phyloP scores from a whole-genome alignment of 140 eudicot species.

The Ambrosia hybrid region DNA sequence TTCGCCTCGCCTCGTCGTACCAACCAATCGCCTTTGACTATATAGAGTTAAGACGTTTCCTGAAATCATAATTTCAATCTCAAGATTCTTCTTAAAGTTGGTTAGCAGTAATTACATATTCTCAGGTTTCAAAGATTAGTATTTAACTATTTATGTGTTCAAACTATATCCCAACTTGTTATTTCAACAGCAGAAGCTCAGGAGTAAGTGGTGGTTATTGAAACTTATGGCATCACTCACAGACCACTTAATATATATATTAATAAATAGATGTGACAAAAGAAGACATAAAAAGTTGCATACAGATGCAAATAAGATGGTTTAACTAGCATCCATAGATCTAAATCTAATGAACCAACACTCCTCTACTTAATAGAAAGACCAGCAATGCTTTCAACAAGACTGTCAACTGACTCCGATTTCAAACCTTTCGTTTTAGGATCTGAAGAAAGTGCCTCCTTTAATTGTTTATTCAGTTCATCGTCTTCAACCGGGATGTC shows the following conservation, averaged over 20 bases:
- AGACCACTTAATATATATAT: background rate
- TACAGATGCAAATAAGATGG: background rate
- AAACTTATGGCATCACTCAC: background rate
- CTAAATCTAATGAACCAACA: slow-evolving; percentile 9
- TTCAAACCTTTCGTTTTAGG: slow-evolving; percentile 27
- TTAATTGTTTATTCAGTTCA: slow-evolving; percentile 36
- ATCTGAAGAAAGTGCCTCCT: slow-evolving; percentile 44
- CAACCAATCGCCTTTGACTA: too few relatives aligned
- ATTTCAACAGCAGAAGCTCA: background rate
- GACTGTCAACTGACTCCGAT: slow-evolving; percentile 49
- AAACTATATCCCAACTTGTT: background rate
- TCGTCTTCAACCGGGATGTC: slow-evolving; percentile 43
- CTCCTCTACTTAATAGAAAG: slow-evolving; percentile 40
- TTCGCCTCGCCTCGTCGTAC: too few relatives aligned
- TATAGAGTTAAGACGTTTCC: too few relatives aligned
- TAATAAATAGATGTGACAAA: background rate
- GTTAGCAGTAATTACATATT: background rate
- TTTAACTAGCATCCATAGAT: slow-evolving; percentile 13
- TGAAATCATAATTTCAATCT: background rate
- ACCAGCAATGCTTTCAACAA: slow-evolving; percentile 57
- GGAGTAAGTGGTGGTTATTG: background rate
- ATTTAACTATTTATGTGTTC: background rate
- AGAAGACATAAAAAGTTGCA: slow-evolving; percentile 1
- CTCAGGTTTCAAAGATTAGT: too few relatives aligned
- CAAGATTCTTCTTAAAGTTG: background rate